Evolutionary conservation across 192 early-diverging fungal species (phyloP).

Genomic region (Rhizophagus prolifer): DNA sequence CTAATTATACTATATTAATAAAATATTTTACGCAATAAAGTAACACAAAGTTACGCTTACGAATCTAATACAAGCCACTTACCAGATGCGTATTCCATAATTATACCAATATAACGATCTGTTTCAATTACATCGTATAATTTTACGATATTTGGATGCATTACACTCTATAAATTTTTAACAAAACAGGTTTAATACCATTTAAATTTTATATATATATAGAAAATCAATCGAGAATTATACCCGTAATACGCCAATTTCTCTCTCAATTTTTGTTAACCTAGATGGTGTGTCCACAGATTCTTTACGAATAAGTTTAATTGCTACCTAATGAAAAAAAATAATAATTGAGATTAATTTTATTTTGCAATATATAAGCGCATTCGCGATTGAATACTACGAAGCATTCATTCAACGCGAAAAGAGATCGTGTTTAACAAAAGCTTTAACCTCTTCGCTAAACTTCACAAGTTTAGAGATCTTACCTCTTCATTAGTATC

Average conservation of each 20-base stretch:
- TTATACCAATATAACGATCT: slow-evolving; percentile 93
- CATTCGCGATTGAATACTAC: background rate
- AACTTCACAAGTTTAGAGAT: background rate
- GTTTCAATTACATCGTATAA: slow-evolving; percentile 96
- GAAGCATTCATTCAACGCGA: too few relatives aligned
- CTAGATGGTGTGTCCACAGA: slow-evolving; percentile 79
- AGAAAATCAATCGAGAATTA: background rate
- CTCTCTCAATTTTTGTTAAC: slow-evolving; percentile 88
- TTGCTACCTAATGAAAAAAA: slow-evolving; percentile 70
- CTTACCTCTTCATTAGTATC: slow-evolving; percentile 68
- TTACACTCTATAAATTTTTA: slow-evolving; percentile 60
- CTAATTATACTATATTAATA: slow-evolving; percentile 40
- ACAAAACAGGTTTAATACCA: slow-evolving; percentile 16
- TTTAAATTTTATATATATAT: slow-evolving; percentile 18
- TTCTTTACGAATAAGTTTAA: slow-evolving; percentile 95
- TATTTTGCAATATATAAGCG: background rate
- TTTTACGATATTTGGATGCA: slow-evolving; percentile 90
- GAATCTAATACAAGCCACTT: slow-evolving; percentile 3
- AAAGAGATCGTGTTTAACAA: too few relatives aligned
- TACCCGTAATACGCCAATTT: slow-evolving; percentile 93
- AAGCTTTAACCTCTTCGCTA: too few relatives aligned
- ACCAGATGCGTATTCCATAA: slow-evolving; percentile 94
- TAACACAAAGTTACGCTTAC: background rate
- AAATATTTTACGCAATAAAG: slow-evolving; percentile 9
- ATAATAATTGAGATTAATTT: background rate